Base-by-base conservation (phyloP, 108 stramenopile genomes). In the Cylindrotheca fusiformis region DNA sequence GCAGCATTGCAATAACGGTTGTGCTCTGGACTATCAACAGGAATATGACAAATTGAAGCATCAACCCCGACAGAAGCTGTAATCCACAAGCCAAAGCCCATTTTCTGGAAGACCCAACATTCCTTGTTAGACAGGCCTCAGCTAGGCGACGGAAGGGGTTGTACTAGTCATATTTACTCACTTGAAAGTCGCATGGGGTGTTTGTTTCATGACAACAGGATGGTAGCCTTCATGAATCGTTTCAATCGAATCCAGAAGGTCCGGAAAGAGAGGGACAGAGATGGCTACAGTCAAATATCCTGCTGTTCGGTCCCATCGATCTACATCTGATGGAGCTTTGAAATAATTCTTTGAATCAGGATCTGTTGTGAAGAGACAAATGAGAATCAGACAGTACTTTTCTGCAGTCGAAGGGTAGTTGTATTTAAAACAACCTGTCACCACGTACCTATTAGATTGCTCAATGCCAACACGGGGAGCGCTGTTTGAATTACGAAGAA, bases 241-340 rank as follows among this genome's bases (percentile, higher is more conserved):
- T n/a, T 51, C 50, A n/a, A 51, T 51, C 6, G 50, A 6, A 51
- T 51, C 50, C 50, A 51, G 19, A 6, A 51, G n/a, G n/a, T 51
- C 50, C 5, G 12, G 5, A n/a, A 51, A 51, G 18, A 51, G 21
- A 5, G 50, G 50, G n/a, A 51, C 50, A n/a, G 50, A n/a, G 18
- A 51, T 6, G 5, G n/a, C 6, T 6, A 51, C 18, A 21, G n/a
- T 22, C 5, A 51, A 17, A n/a, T 51, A 51, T 22, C 50, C 50
- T 51, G 50, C 6, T n/a, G n/a, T 22, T 22, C 50, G 50, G 50
- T n/a, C 50, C 20, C 21, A 51, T n/a, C 5, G 6, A 6, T 6
- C 6, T 5, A 51, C 50, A 51, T 51, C 50, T 6, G n/a, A 8
- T 22, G 50, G 50, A n/a, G 19, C n/a, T 19, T 51, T n/a, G n/a